phyloP scores from a whole-genome alignment of 306 rosid species.

The Ammopiptanthus mongolicus region DNA sequence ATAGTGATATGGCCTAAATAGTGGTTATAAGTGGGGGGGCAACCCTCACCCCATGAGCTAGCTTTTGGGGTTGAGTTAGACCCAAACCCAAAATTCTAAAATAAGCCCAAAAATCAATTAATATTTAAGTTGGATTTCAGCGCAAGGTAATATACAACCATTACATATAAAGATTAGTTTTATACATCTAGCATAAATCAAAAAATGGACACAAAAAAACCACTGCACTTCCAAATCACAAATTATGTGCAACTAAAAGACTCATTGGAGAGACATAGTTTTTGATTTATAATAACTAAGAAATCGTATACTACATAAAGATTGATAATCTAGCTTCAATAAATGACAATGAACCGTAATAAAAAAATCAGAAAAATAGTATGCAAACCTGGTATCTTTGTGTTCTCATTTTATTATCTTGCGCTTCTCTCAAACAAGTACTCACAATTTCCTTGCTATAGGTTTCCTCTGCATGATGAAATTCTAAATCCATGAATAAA shows the following conservation, averaged over 20 bases:
- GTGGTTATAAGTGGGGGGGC: too few species aligned
- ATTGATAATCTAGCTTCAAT: background rate
- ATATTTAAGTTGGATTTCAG: too few species aligned
- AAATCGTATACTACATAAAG: background rate
- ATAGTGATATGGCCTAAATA: too few species aligned
- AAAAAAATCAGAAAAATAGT: background rate
- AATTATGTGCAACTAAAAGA: background rate
- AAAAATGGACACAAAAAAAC: too few species aligned
- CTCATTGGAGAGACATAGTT: background rate
- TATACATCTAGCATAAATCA: too few species aligned
- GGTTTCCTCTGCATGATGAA: constrained; percentile 43
- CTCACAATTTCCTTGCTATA: constrained; percentile 50
- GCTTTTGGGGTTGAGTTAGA: too few species aligned
- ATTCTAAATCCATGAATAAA: constrained; percentile 5
- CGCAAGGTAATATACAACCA: too few species aligned
- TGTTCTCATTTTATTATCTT: constrained; percentile 45
- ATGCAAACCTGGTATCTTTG: constrained; percentile 61
- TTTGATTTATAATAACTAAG: background rate
- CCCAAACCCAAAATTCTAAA: too few species aligned
- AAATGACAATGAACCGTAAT: background rate
- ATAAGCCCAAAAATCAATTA: too few species aligned
- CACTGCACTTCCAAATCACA: background rate
- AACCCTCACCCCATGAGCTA: too few species aligned
- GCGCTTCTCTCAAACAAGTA: constrained; percentile 48
- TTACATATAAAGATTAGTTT: too few species aligned